Evolutionary conservation across 2,329 filamentous ascomycete genomes (phyloP), one percentile per base, ranked within the genome.

Genomic region (Colletotrichum tanaceti): DNA sequence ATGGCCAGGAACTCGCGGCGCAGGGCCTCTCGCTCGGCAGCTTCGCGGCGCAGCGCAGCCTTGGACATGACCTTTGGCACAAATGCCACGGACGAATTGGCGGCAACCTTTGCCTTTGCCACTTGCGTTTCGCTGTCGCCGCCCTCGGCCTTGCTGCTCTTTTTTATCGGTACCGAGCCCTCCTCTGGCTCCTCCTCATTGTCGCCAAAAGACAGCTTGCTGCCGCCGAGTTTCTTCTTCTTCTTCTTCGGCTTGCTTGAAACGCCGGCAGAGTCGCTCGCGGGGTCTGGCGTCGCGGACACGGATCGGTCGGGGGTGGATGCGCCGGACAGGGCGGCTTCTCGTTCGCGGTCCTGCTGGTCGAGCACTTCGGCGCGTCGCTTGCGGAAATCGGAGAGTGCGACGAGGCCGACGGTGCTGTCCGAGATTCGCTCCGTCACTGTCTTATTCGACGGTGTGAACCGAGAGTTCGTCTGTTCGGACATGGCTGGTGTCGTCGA

Each of bases 361-460:
- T 98, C 95, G 55, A 97, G 84, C n/a, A 94, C 93, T 80, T 98
- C 93, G 73, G 94, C 94, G 79, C 95, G 93, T 68, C 96, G 90
- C 82, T 99, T 98, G 79, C 95, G 93, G 79, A 97, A 98, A 77
- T 98, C 96, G 72, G 93, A 93, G 50, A 98, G 90, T 66, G 93
- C 89, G 61, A 98, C 95, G 3, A 99, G 90, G 47, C 96, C 96
- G 72, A 98, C 94, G 0, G 93, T 97, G 75, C 93, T 90, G 62
- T 89, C 93, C 69, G 95, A 95, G 55, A 97, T 86, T 16, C 93
- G 85, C 76, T 97, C 91, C 78, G 95, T 89, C 1, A 93, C 92
- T 1, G 92, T 92, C 73, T 91, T 86, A 71, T 90, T 90, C 76
- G 94, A 92, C 49, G 90, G 85, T 1, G 90, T 90, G 80, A 97